phyloP scores from a whole-genome alignment of 2,329 filamentous ascomycete species.

The Zasmidium angulare region DNA sequence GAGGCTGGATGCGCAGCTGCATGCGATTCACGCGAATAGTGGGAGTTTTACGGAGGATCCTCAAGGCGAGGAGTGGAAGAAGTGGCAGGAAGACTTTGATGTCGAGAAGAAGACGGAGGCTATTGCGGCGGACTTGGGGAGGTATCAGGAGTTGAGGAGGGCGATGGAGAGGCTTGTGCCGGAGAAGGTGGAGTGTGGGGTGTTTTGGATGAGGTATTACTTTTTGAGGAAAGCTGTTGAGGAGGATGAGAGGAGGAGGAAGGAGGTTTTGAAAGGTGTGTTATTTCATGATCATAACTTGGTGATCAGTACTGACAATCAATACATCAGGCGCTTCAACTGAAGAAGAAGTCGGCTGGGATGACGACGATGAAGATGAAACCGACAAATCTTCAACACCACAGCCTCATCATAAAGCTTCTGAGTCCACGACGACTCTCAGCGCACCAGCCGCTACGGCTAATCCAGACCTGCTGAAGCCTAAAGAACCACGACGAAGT shows the following conservation, averaged over 20 bases:
- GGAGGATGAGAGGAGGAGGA: constrained; percentile 82
- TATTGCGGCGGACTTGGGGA: constrained; percentile 78
- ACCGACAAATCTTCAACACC: constrained; percentile 41
- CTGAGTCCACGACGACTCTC: constrained; percentile 31
- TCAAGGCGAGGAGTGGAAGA: constrained; percentile 66
- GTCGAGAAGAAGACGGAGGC: constrained; percentile 80
- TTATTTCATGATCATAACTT: background rate
- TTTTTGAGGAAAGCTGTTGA: constrained; percentile 91
- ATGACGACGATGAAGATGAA: constrained; percentile 72
- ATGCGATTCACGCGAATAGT: constrained; percentile 84
- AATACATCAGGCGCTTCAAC: constrained; percentile 64
- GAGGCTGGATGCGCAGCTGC: constrained; percentile 90
- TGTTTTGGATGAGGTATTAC: constrained; percentile 95
- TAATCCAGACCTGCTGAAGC: constrained; percentile 52
- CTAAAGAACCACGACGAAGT: constrained; percentile 65
- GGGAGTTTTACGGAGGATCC: constrained; percentile 83
- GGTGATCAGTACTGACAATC: constrained; percentile 2
- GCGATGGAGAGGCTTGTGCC: constrained; percentile 98
- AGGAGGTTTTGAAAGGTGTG: constrained; percentile 87
- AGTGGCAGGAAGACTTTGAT: constrained; percentile 73
- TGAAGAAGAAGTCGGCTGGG: constrained; percentile 68
- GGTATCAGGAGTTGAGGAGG: constrained; percentile 77
- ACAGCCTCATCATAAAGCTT: constrained; percentile 24
- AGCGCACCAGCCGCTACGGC: constrained; percentile 23
- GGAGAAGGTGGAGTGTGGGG: constrained; percentile 79